phyloP scores from a whole-genome alignment of 1,284 basidiomycete species.

The Tetrapyrgos nigripes region DNA sequence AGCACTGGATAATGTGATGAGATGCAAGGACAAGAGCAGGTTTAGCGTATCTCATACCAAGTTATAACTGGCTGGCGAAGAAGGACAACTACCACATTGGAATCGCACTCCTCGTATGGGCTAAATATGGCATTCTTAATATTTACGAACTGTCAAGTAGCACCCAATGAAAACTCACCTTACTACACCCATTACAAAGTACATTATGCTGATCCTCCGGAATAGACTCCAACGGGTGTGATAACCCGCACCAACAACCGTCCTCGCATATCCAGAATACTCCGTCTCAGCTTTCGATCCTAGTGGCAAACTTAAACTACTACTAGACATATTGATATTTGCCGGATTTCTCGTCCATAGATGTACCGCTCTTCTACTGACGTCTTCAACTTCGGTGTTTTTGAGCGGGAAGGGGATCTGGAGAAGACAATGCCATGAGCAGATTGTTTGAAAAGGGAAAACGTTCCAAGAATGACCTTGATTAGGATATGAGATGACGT shows the following conservation, averaged over 20 bases:
- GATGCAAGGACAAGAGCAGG: slow-evolving; percentile 10
- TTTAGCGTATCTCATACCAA: slow-evolving; percentile 51
- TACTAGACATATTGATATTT: slow-evolving; percentile 50
- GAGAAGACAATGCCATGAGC: slow-evolving; percentile 1
- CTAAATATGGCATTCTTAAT: slow-evolving; percentile 39
- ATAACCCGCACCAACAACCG: slow-evolving; percentile 53
- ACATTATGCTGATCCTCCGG: slow-evolving; percentile 58
- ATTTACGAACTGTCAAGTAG: neutral
- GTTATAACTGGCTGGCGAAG: slow-evolving; percentile 64
- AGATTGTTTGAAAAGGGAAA: neutral
- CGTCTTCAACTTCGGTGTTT: slow-evolving; percentile 68
- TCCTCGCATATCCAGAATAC: slow-evolving; percentile 66
- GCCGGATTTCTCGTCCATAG: slow-evolving; percentile 82
- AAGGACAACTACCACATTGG: slow-evolving; percentile 81
- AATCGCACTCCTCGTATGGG: slow-evolving; percentile 73
- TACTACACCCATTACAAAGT: slow-evolving; percentile 63
- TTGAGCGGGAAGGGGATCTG: slow-evolving; percentile 53
- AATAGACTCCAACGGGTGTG: slow-evolving; percentile 33
- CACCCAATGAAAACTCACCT: slow-evolving; percentile 48
- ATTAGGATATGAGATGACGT: slow-evolving; percentile 89
- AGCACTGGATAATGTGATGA: slow-evolving; percentile 60
- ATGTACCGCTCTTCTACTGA: slow-evolving; percentile 74
- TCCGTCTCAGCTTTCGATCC: slow-evolving; percentile 62
- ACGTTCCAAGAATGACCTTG: slow-evolving; percentile 62
- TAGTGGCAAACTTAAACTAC: too few relatives aligned